Percentiles rank a stretch among this genome's conserved stretches.
phyloP scores from a whole-genome alignment of 148 eudicot genomes.

The Suaeda aralocaspica region DNA sequence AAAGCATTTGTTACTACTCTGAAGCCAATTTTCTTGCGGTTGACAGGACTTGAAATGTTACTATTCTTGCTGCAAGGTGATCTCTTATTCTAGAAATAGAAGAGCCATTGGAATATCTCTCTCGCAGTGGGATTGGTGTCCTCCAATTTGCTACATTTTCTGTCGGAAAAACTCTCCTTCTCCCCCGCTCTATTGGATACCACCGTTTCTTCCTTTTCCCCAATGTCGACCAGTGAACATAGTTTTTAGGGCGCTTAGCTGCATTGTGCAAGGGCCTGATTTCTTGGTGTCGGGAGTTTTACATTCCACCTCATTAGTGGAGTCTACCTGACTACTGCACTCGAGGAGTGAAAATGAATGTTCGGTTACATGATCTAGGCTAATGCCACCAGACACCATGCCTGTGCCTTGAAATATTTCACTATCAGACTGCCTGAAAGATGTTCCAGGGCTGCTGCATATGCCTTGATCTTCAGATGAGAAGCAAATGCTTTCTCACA shows the following conservation, averaged over 20 bases:
- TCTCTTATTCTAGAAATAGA: constrained; percentile 59
- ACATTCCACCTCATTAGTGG: constrained; percentile 24
- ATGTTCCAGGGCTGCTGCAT: constrained; percentile 78
- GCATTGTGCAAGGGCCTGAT: constrained; percentile 36
- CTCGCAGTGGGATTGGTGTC: constrained; percentile 61
- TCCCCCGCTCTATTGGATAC: constrained; percentile 30
- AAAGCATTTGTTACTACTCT: constrained; percentile 48
- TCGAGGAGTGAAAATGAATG: constrained; percentile 32
- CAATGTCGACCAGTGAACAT: constrained; percentile 78
- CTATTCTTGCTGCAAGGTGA: constrained; percentile 73
- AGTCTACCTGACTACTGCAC: constrained; percentile 39
- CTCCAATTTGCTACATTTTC: constrained; percentile 28
- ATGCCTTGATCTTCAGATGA: constrained; percentile 65
- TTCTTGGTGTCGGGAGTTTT: constrained; percentile 30
- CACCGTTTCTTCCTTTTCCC: constrained; percentile 30
- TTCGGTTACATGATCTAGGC: constrained; percentile 16
- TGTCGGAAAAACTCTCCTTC: constrained; percentile 31
- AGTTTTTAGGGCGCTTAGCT: constrained; percentile 47
- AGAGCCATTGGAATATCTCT: too few relatives aligned
- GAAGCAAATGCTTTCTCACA: constrained; percentile 69
- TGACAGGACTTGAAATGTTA: constrained; percentile 69
- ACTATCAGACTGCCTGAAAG: constrained; percentile 60
- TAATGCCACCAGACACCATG: constrained; percentile 35
- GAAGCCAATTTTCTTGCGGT: constrained; percentile 76
- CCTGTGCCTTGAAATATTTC: constrained; percentile 64